Conservation (phyloP, 305 asterid species). For the Fraxinus floribunda region DNA sequence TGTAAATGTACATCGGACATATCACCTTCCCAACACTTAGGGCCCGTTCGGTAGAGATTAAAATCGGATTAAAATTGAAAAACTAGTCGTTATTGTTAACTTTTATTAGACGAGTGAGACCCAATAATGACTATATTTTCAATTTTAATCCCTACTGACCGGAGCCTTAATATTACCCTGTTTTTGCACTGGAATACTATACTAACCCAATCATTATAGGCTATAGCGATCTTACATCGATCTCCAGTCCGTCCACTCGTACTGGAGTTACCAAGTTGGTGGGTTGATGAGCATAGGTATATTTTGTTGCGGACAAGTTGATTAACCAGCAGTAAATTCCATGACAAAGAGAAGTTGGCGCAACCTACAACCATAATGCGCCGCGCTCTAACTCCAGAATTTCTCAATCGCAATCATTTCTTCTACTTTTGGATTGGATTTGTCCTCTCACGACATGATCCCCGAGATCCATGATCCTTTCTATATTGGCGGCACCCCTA, state of each 20-base stretch:
- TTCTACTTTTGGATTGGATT: not conserved
- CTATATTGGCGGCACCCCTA: too few species aligned
- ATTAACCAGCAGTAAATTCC: constrained; percentile 3
- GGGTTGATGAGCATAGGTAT: not conserved
- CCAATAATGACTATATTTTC: too few species aligned
- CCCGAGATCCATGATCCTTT: not conserved
- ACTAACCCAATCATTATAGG: too few species aligned
- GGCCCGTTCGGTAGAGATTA: too few species aligned
- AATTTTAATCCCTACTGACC: too few species aligned
- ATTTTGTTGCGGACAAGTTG: not conserved
- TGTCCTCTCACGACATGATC: not conserved
- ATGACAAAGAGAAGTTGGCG: not conserved
- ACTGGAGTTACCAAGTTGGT: not conserved
- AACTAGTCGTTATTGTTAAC: too few species aligned
- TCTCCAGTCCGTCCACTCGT: not conserved
- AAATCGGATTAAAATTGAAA: too few species aligned
- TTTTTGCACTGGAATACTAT: too few species aligned
- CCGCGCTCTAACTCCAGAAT: not conserved
- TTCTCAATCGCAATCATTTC: not conserved
- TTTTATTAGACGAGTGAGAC: too few species aligned
- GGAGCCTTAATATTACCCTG: too few species aligned
- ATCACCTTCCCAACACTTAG: too few species aligned
- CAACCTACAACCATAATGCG: not conserved
- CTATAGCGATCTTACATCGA: not conserved
- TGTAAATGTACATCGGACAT: too few species aligned